Base-by-base conservation (phyloP, 1,139 yeast genomes). In the Hemisphaericaspora lyxosophila region DNA sequence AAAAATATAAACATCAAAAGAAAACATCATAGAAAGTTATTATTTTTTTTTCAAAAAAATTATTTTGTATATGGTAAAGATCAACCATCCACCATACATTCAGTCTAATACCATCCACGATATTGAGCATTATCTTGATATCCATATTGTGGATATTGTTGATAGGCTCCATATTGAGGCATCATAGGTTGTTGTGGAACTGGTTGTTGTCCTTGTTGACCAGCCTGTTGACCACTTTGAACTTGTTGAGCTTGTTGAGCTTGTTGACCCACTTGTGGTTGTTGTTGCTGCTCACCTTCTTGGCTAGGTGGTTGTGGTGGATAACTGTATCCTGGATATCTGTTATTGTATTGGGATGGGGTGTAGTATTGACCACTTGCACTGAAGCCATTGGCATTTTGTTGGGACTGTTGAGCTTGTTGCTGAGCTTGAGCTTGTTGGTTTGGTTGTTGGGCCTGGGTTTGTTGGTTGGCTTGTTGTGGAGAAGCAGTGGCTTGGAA, bases 61-160 rank as follows among this genome's bases (percentile, higher is more conserved):
- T 20, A 8, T 20, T 20, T 20, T 20, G 23, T 11, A 20, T 20
- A n/a, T n/a, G n/a, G n/a, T n/a, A n/a, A n/a, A n/a, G n/a, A n/a
- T n/a, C n/a, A n/a, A n/a, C 23, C 23, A 20, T 20, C 23, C 22
- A 6, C 22, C 8, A 26, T 6, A 12, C 28, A 26, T 17, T 7
- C 8, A 15, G 9, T 22, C 43, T 61, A 60, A 40, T 60, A 62
- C 67, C 67, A 62, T 27, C 62, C 63, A 46, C 66, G 68, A 57
- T 69, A 69, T 49, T 70, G 74, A 40, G 55, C 57, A 47, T 61
- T 57, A 48, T 70, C 75, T 53, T 70, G 76, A 55, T 69, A 71
- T 44, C 73, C 74, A 46, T 70, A 71, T 52, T 70, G 76, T n/a
- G 75, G 75, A 56, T 69, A 71, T 52, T 70, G 76, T 53, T 71